Evolutionary conservation across 352 stramenopile species (phyloP).

Genomic region (Phytophthora fragariaefolia): DNA sequence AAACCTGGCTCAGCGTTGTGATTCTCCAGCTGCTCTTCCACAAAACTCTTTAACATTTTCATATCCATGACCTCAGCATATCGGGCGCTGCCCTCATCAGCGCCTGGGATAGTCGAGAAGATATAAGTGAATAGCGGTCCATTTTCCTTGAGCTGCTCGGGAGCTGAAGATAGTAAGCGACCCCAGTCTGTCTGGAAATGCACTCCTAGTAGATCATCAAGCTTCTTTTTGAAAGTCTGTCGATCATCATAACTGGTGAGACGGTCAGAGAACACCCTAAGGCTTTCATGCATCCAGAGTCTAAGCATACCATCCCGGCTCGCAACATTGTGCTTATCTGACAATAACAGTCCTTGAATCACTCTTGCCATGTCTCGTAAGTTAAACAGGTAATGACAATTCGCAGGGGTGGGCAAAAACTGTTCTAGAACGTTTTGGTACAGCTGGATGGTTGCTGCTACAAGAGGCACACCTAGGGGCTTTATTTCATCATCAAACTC

Average conservation of each 20-base stretch:
- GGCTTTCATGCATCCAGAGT: conserved; percentile 92
- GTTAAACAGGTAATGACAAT: conserved; percentile 93
- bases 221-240: conserved; percentile 88
- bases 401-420: conserved; percentile 89
- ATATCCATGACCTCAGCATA: conserved; percentile 90
- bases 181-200: conserved; percentile 86
- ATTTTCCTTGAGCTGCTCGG: conserved; percentile 80
- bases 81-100: conserved; percentile 42
- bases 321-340: conserved; percentile 76
- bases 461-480: conserved; percentile 68
- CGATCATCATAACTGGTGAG: conserved; percentile 91
- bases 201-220: conserved; percentile 76
- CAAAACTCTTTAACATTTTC: conserved; percentile 86
- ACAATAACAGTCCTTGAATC: conserved; percentile 82
- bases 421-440: conserved; percentile 87
- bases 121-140: conserved; percentile 86
- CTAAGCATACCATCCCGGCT: conserved; percentile 77
- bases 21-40: conserved; percentile 92
- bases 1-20: conserved; percentile 91
- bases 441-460: conserved; percentile 85
- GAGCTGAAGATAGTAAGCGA: conserved; percentile 56
- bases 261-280: conserved; percentile 92
- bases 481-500: conserved; percentile 93
- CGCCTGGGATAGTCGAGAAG: conserved; percentile 49
- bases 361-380: conserved; percentile 91